These are phyloP conservation scores for Psophocarpus tetragonolobus DNA, from an alignment of 306 rosid species.

Conservation along the genomic window DNA sequence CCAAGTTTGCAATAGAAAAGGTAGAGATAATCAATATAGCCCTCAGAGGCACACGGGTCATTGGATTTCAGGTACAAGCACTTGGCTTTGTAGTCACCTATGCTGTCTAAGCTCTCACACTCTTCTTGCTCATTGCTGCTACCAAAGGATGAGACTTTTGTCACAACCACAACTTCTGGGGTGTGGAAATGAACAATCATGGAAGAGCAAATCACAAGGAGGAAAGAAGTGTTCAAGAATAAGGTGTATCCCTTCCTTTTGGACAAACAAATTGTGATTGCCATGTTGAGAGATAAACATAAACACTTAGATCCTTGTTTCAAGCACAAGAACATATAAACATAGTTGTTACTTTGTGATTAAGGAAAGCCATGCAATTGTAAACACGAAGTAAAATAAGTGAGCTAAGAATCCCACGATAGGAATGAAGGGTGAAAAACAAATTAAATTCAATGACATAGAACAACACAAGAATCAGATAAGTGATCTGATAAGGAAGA, in stretches of 20 bases:
- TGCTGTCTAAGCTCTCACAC: slow-evolving; percentile 39
- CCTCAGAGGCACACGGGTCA: slow-evolving; percentile 42
- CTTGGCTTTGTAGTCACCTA: slow-evolving; percentile 37
- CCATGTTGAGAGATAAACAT: slow-evolving; percentile 1
- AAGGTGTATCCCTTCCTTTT: slow-evolving; percentile 34
- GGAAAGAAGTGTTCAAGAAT: slow-evolving; percentile 51
- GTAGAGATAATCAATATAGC: slow-evolving; percentile 45
- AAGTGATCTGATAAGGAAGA: background rate
- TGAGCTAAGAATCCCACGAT: background rate
- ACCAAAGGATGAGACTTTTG: background rate
- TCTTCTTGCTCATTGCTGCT: slow-evolving; percentile 1
- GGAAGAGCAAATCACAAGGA: slow-evolving; percentile 36
- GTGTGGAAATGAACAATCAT: slow-evolving; percentile 33
- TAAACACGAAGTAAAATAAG: background rate
- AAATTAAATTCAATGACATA: background rate
- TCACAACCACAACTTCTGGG: slow-evolving; percentile 31
- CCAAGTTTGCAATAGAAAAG: slow-evolving; percentile 49
- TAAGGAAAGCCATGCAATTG: slow-evolving; percentile 23
- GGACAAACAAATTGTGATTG: slow-evolving; percentile 4
- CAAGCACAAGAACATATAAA: background rate
- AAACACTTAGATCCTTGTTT: background rate
- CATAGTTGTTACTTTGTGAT: slow-evolving; percentile 23
- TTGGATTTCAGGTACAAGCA: slow-evolving; percentile 44
- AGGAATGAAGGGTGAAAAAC: background rate
- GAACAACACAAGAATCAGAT: background rate